Conservation (phyloP, 1,284 basidiomycete species). For the Golubevia sp. region DNA sequence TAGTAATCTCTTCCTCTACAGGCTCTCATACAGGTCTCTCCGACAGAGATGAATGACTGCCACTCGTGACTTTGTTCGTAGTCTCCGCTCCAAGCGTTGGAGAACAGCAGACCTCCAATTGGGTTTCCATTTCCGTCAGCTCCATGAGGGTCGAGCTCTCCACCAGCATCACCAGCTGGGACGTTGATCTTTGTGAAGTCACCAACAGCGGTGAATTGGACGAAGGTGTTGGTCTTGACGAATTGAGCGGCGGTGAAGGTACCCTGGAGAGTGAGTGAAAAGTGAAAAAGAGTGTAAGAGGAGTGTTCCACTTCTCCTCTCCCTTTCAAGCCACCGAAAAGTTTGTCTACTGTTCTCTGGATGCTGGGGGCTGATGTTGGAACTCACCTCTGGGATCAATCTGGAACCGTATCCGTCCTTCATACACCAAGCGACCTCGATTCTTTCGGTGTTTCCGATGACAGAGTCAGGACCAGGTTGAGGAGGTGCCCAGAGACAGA, state of each 20-base stretch:
- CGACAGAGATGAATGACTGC: constrained; percentile 53
- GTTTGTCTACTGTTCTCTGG: no score
- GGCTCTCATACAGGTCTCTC: constrained; percentile 55
- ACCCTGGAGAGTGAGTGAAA: constrained; percentile 1
- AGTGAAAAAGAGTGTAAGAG: background rate
- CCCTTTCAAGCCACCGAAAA: no score
- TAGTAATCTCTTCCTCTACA: constrained; percentile 15
- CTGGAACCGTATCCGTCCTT: constrained; percentile 51
- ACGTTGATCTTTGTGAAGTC: constrained; percentile 62
- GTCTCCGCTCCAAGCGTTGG: constrained; percentile 19
- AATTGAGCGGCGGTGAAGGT: constrained; percentile 8
- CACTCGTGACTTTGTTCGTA: constrained; percentile 55
- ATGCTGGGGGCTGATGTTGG: no score
- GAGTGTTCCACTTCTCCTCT: no score
- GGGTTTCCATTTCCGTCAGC: constrained; percentile 46
- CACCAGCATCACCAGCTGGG: constrained; percentile 49
- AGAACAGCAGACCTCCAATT: constrained; percentile 43
- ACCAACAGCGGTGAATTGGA: constrained; percentile 32
- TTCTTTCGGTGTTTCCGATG: constrained; percentile 43
- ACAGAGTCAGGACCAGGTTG: constrained; percentile 4
- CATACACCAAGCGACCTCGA: constrained; percentile 54
- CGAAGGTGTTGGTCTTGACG: constrained; percentile 12
- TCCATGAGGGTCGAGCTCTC: constrained; percentile 62
- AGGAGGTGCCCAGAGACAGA: constrained; percentile 43
- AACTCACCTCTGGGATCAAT: constrained; percentile 52